Conservation (phyloP, 495 filamentous ascomycete genomes). For the Pseudoneurospora amorphoporcata region DNA sequence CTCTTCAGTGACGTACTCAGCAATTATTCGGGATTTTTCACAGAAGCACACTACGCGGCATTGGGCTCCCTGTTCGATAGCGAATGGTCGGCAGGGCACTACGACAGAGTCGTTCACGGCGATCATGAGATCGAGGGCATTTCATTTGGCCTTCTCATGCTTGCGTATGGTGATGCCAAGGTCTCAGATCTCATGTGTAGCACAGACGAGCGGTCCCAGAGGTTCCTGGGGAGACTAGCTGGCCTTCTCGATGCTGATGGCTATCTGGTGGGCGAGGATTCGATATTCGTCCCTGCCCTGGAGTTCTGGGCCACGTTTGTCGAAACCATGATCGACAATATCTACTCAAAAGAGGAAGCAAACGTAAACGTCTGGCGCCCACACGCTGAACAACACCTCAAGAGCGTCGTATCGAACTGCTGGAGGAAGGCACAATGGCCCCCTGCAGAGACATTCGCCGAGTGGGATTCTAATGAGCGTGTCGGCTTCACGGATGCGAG, state of each 20-base stretch:
- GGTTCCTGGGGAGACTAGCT: slow-evolving; percentile 41
- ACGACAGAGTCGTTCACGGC: slow-evolving; percentile 44
- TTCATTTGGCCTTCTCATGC: slow-evolving; percentile 56
- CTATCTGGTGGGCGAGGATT: slow-evolving; percentile 65
- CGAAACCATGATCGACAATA: slow-evolving; percentile 40
- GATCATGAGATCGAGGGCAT: slow-evolving; percentile 55
- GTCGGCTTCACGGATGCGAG: slow-evolving; percentile 67
- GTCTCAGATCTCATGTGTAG: slow-evolving; percentile 39
- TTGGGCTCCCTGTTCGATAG: slow-evolving; percentile 49
- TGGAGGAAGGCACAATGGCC: slow-evolving; percentile 57
- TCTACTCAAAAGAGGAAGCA: slow-evolving; percentile 22
- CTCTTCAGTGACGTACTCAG: slow-evolving; percentile 53
- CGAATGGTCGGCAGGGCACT: slow-evolving; percentile 41
- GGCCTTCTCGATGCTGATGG: slow-evolving; percentile 61
- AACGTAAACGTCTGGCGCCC: slow-evolving; percentile 20
- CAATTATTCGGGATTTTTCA: slow-evolving; percentile 55
- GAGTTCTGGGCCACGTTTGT: slow-evolving; percentile 77
- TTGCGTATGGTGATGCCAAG: slow-evolving; percentile 57
- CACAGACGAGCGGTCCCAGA: slow-evolving; percentile 33
- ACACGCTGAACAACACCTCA: slow-evolving; percentile 31
- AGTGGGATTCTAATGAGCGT: slow-evolving; percentile 65
- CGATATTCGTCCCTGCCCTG: slow-evolving; percentile 61
- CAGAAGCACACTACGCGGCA: slow-evolving; percentile 39
- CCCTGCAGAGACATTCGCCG: slow-evolving; percentile 32
- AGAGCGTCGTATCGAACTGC: slow-evolving; percentile 47